Evolutionary conservation across 2,329 filamentous ascomycete genomes (phyloP), one percentile per base, ranked within the genome.

Genomic region (Penicillium verrucosum): DNA sequence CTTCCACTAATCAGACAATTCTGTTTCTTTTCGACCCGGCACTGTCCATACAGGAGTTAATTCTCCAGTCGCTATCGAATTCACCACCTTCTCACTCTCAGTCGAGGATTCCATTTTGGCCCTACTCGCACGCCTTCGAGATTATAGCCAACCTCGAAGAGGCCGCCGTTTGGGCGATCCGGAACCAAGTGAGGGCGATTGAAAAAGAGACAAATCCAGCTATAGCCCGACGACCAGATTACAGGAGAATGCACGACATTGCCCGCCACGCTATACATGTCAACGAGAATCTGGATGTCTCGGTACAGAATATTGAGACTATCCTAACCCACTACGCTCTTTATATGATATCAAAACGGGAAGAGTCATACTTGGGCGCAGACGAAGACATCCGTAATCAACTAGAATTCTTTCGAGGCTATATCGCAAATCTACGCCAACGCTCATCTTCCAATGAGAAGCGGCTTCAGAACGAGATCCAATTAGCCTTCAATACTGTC

Each of bases 261-360:
- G 48, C 48, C 6, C 38, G 48, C 6, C 48, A 51, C 5, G 48
- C 48, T 4, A 51, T 51, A n/a, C 48, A 51, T 10, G 38, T 51
- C 27, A 42, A 14, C 6, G 48, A 51, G 27, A 42, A 14, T 11
- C 5, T 51, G 4, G 48, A 51, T 18, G 38, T 42, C 11, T 29
- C 37, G 2, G 8, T 42, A 10, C 25, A 51, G 10, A 51, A 18
- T 9, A 34, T 51, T 2, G 48, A 51, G 7, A 12, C 25, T 25
- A 25, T 51, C 8, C 25, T 23, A 34, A 43, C 23, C 12, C 37
- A 42, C 4, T 27, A 42, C 8, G 14, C 6, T 16, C 8, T 25
- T 1, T 23, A 25, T 2, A 34, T 34, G 11, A 32, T 8, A n/a
- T 21, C 34, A 18, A 11, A 21, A 32, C 12, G 7, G 25, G 5